Evolutionary conservation across 805 yeast genomes (phyloP), one percentile per base, ranked within the genome.

Genomic region (Maudiozyma barnettii): DNA sequence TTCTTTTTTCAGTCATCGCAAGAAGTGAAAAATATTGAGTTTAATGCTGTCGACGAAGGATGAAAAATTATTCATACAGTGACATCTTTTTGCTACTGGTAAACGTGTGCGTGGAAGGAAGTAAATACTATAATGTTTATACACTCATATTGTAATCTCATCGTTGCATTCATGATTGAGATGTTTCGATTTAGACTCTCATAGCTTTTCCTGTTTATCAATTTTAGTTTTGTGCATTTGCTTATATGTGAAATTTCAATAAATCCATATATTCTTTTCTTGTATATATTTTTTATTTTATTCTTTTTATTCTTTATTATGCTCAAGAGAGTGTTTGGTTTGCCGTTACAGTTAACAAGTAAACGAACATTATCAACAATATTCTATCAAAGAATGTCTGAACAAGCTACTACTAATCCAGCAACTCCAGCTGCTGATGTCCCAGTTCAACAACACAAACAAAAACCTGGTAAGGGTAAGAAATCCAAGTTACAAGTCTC

Each of bases 401-500:
- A 51, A 45, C 51, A 52, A 44, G 48, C 53, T 40, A 36, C 54
- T 21, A 44, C 51, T 39, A 50, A 53, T 19, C 51, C 53, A 39
- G 52, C 53, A 6, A 19, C 40, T 10, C 20, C 40, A 37, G 22
- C 23, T n/a, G 40, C 40, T 20, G 40, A 13, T 37, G 40, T 35
- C 7, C 40, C 40, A 19, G n/a, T 18, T 36, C 40, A 14, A 19
- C 40, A 37, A 19, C 46, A 31, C 42, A 39, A 33, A 46, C 52
- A 40, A 43, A 52, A 52, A 67, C 45, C 29, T 39, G 30, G 23
- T 13, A 29, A 49, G n/a, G 36, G 46, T 16, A 63, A 70, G 44
- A 73, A 73, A 62, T 68, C 73, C 50, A 78, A 78, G 51, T 65
- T 72, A 45, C 81, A 79, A 55, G 89, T 86, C 64, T 79, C 84